phyloP scores from a whole-genome alignment of 257 asterid species.

The Nicotiana attenuata region DNA sequence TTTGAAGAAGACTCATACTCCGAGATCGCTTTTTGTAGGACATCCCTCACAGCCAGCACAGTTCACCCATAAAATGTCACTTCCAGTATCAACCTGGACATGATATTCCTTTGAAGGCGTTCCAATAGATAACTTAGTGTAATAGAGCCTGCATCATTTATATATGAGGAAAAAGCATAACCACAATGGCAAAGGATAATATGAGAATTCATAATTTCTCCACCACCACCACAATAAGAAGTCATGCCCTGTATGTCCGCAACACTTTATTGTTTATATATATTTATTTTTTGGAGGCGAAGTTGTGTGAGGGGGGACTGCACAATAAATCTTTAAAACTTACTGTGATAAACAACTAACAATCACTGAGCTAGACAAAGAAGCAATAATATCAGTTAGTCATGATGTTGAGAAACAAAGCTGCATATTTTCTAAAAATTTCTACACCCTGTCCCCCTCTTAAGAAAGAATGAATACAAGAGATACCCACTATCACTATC shows the following conservation, averaged over 20 bases:
- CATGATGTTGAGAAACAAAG: not conserved
- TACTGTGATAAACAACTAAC: not conserved
- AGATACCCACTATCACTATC: not conserved
- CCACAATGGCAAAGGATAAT: not conserved
- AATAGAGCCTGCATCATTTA: slow-evolving; percentile 44
- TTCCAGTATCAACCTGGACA: slow-evolving; percentile 70
- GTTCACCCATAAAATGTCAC: slow-evolving; percentile 62
- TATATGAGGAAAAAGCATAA: not conserved
- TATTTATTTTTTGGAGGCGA: not conserved
- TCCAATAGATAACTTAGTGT: slow-evolving; percentile 51
- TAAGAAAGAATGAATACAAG: not conserved
- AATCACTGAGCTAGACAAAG: not conserved
- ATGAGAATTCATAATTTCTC: no score
- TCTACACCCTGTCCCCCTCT: not conserved
- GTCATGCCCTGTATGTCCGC: not conserved
- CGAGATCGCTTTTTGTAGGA: slow-evolving; percentile 49
- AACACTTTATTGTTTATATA: not conserved
- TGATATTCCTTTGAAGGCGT: slow-evolving; percentile 52
- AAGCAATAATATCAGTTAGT: not conserved
- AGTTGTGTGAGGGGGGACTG: not conserved
- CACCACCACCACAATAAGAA: no score
- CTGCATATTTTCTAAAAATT: not conserved
- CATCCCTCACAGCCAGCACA: slow-evolving; percentile 46
- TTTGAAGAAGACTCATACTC: slow-evolving; percentile 26
- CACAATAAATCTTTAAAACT: not conserved